These are phyloP conservation scores for Arthrinium puccinioides DNA, from an alignment of 2,329 filamentous ascomycete genomes.

Conservation along the genomic window DNA sequence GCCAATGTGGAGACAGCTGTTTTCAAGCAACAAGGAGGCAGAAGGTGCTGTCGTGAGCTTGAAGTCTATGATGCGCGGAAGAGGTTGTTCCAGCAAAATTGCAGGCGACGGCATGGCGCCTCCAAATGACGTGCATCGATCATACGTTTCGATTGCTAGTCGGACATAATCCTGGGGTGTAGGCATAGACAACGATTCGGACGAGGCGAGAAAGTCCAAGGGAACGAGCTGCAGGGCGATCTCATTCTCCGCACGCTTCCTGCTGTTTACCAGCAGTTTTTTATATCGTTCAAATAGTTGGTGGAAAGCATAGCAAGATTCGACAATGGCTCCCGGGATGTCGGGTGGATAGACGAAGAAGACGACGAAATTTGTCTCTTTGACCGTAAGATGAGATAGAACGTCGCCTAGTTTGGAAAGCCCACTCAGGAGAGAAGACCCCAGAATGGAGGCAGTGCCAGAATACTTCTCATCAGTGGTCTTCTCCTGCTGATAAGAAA, in stretches of 20 bases:
- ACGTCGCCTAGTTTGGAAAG: slow-evolving; percentile 41
- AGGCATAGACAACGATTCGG: slow-evolving; percentile 55
- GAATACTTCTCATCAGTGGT: slow-evolving; percentile 29
- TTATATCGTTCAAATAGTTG: slow-evolving; percentile 61
- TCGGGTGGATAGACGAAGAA: slow-evolving; percentile 69
- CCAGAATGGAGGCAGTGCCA: slow-evolving; percentile 31
- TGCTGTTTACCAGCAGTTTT: slow-evolving; percentile 39
- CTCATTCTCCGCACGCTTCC: slow-evolving; percentile 46
- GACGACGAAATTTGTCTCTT: slow-evolving; percentile 60
- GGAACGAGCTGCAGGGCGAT: slow-evolving; percentile 74
- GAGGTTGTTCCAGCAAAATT: slow-evolving; percentile 62
- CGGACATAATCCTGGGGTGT: slow-evolving; percentile 50
- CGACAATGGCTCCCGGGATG: slow-evolving; percentile 53
- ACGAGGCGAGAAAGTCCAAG: slow-evolving; percentile 57
- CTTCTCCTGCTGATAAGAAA: slow-evolving; percentile 42
- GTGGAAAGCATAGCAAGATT: slow-evolving; percentile 69
- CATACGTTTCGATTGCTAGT: slow-evolving; percentile 69
- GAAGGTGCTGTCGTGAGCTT: slow-evolving; percentile 62
- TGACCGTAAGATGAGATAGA: slow-evolving; percentile 32
- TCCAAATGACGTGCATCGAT: slow-evolving; percentile 57
- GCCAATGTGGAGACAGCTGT: slow-evolving; percentile 72
- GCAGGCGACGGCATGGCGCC: slow-evolving; percentile 58
- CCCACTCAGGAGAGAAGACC: slow-evolving; percentile 39
- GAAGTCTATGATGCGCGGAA: slow-evolving; percentile 69
- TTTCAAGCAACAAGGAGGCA: slow-evolving; percentile 67